Evolutionary conservation across 1,284 basidiomycete species (phyloP).

Genomic region (Lentinula novae-zelandiae): DNA sequence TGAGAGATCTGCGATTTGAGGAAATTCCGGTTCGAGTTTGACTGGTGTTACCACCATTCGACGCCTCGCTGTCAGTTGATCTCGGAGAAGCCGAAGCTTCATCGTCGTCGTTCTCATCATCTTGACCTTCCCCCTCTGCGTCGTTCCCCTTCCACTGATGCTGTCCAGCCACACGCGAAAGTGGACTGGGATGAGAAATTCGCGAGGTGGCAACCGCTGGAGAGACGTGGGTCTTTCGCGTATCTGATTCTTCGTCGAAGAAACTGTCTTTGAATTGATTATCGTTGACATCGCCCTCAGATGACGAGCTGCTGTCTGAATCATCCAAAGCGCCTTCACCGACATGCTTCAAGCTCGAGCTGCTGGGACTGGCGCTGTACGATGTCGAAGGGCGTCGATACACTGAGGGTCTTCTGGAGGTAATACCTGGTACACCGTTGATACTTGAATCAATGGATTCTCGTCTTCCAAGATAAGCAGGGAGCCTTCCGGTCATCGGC

Average conservation of each 20-base stretch:
- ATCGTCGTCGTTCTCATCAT: constrained; percentile 33
- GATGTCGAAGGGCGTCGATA: constrained; percentile 32
- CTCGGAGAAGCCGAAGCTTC: constrained; percentile 35
- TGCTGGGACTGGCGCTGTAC: constrained; percentile 36
- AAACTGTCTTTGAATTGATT: constrained; percentile 30
- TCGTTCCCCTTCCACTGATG: constrained; percentile 48
- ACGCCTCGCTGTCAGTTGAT: constrained; percentile 49
- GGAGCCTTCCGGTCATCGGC: constrained; percentile 25
- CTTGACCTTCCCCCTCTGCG: constrained; percentile 23
- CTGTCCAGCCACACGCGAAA: constrained; percentile 52
- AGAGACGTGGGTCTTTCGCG: constrained; percentile 25
- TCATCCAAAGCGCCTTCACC: constrained; percentile 77
- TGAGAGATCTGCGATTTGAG: constrained; percentile 16
- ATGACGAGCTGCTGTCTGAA: constrained; percentile 53
- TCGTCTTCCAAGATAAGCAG: constrained; percentile 32
- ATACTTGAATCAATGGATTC: constrained; percentile 31
- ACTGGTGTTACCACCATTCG: constrained; percentile 22
- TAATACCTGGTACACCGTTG: not conserved
- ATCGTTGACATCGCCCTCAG: constrained; percentile 29
- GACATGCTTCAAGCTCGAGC: constrained; percentile 48
- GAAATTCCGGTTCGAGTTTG: constrained; percentile 15
- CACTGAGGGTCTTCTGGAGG: constrained; percentile 7
- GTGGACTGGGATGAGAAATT: constrained; percentile 53
- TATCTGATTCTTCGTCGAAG: constrained; percentile 28
- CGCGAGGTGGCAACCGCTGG: constrained; percentile 29